phyloP scores from a whole-genome alignment of 2,329 filamentous ascomycete genomes.

The Penicillium italicum region DNA sequence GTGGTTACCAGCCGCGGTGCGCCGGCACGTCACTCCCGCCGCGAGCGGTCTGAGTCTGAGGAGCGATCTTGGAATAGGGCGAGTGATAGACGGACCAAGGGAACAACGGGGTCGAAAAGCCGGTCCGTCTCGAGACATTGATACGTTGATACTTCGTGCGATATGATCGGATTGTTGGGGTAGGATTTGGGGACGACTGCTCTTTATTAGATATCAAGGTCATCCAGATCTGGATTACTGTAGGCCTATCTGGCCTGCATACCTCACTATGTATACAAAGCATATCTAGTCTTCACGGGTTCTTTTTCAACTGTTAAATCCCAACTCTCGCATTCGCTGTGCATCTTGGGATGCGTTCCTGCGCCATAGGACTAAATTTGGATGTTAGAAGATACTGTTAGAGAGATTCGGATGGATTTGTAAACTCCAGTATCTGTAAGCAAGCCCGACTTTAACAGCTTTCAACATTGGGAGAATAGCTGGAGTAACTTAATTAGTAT shows the following conservation, averaged over 20 bases:
- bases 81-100: not conserved
- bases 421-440: no score
- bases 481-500: no score
- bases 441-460: no score
- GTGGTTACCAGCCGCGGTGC: constrained; percentile 3
- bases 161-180: not conserved
- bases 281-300: not conserved
- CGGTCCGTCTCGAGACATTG: constrained; percentile 1
- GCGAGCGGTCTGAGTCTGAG: not conserved
- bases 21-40: constrained; percentile 1
- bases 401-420: no score
- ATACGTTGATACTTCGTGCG: not conserved
- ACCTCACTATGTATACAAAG: not conserved
- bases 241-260: not conserved
- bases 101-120: constrained; percentile 2
- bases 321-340: not conserved
- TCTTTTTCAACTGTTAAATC: not conserved
- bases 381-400: no score
- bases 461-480: no score
- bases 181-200: not conserved
- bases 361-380: no score
- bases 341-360: no score
- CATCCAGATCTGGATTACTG: not conserved
- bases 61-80: not conserved
- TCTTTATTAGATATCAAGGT: not conserved